Evolutionary conservation across 352 stramenopile genomes (phyloP).

Genomic region (Pythium folliculosum): DNA sequence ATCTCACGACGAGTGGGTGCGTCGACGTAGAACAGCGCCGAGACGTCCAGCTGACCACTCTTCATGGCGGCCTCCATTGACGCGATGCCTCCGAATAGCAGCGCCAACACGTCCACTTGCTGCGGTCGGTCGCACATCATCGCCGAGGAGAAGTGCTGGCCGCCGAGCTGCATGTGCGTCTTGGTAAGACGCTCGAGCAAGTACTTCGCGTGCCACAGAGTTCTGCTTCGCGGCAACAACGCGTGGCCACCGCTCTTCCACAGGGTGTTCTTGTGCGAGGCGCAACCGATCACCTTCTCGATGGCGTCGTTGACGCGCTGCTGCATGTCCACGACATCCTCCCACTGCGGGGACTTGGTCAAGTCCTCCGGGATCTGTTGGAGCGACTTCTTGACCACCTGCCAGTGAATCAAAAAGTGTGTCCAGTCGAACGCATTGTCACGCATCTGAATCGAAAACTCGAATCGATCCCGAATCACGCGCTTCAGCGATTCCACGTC

Average conservation of each 20-base stretch:
- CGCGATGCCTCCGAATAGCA: conserved; percentile 68
- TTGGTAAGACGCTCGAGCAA: conserved; percentile 65
- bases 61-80: conserved; percentile 85
- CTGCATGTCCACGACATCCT: conserved; percentile 62
- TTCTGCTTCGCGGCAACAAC: conserved; percentile 56
- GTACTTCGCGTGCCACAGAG: conserved; percentile 75
- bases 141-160: conserved; percentile 30
- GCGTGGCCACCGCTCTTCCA: conserved; percentile 93
- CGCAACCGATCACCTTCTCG: conserved; percentile 64
- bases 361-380: conserved; percentile 9
- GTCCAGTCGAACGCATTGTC: conserved; percentile 65
- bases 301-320: conserved; percentile 77
- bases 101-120: conserved; percentile 66
- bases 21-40: conserved; percentile 75
- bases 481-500: conserved; percentile 38
- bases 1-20: conserved; percentile 64
- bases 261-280: conserved; percentile 76
- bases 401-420: conserved; percentile 84
- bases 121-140: conserved; percentile 10
- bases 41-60: conserved; percentile 71
- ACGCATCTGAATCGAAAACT: conserved; percentile 79
- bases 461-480: conserved; percentile 61
- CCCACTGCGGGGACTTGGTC: conserved; percentile 32
- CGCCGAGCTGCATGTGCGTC: conserved; percentile 28
- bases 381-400: conserved; percentile 73